Conservation (phyloP, 768 basidiomycete species). For the Calvatia gigantea region DNA sequence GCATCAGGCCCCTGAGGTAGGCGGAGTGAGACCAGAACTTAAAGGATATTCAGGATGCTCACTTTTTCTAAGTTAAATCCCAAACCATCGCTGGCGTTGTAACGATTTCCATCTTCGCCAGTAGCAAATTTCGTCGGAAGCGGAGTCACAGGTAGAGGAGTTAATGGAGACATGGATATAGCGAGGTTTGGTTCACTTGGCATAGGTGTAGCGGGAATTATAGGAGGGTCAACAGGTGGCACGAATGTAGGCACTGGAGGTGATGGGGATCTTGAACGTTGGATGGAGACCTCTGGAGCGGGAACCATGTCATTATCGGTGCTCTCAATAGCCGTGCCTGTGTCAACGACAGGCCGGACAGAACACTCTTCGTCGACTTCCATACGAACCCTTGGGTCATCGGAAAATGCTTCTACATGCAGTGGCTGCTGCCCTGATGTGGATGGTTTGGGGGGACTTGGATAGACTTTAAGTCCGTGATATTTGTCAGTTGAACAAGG, state of each 20-base stretch:
- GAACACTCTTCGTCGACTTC: conserved; percentile 21
- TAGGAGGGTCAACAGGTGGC: conserved; percentile 12
- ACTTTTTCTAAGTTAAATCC: conserved; percentile 21
- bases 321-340: background rate
- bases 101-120: conserved; percentile 18
- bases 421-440: background rate
- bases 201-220: background rate
- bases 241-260: conserved; percentile 15
- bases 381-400: conserved; percentile 19
- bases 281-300: background rate
- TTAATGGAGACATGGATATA: conserved; percentile 32
- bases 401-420: conserved; percentile 14
- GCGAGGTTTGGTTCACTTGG: background rate
- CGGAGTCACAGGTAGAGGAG: conserved; percentile 51
- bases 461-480: conserved; percentile 27
- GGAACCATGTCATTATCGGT: too few relatives aligned
- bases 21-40: background rate
- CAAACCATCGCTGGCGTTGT: conserved; percentile 21
- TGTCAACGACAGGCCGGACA: background rate
- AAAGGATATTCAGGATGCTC: conserved; percentile 2
- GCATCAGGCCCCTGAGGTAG: background rate
- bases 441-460: conserved; percentile 15
- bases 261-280: conserved; percentile 14
- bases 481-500: conserved; percentile 44
- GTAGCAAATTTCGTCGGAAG: conserved; percentile 18